Evolutionary conservation across 768 basidiomycete genomes (phyloP), one percentile per base, ranked within the genome.

Genomic region (Collybia mongolica): DNA sequence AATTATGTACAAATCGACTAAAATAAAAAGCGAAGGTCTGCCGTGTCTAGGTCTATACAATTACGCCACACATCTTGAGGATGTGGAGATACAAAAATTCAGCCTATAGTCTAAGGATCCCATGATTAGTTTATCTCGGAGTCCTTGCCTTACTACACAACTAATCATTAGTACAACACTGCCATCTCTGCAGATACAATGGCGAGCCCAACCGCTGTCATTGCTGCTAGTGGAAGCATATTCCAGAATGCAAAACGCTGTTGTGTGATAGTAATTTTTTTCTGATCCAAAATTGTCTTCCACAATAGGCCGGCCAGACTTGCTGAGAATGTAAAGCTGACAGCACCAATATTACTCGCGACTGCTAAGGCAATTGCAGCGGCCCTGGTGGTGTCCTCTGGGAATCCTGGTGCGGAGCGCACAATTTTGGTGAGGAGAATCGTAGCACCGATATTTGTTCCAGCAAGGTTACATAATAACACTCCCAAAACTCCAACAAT

Each of bases 301-400:
- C 95, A 98, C 18, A 98, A 73, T 36, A 98, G 71, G 0, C 94
- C 95, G 0, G 93, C 93, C n/a, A 97, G 79, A 48, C 88, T 92
- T 0, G 91, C 91, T 2, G 88, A 87, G 64, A 97, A 96, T 15
- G 91, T 90, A 62, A 91, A 87, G 56, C 85, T 88, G 56, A 96
- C 88, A 2, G 95, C 96, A n/a, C 95, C 95, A 36, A 93, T 86
- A 65, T 98, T 98, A 48, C 84, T 88, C 2, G 90, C 88, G 0
- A 97, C 74, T 9, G 94, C 95, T 14, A 98, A 78, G 0, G 92
- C 80, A 45, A 86, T 80, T 0, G 79, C 84, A 5, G 84, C 86
- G 1, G 80, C 84, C 7, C 80, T 75, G 7, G 65, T 55, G 40
- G 63, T 72, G 43, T 67, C 55, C 3, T 59, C 44, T 11, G 75